phyloP scores from a whole-genome alignment of 192 early-diverging fungal species.

The Borealophlyctis nickersoniae region DNA sequence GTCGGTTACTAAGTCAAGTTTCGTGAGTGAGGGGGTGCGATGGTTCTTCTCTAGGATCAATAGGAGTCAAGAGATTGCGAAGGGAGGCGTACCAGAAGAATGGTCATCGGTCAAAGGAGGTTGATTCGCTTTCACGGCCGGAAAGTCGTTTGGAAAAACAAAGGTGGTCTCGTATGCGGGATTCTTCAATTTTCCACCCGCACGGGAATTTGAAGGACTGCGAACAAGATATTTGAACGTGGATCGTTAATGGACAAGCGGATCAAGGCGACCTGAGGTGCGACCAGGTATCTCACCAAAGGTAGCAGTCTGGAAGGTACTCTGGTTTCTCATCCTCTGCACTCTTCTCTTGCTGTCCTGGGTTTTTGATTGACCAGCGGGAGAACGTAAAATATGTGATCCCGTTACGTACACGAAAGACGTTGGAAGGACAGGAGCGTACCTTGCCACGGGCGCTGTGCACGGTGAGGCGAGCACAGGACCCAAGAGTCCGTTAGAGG shows the following conservation, averaged over 20 bases:
- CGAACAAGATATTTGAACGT: constrained; percentile 24
- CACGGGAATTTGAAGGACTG: constrained; percentile 84
- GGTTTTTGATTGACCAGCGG: constrained; percentile 15
- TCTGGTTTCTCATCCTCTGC: constrained; percentile 41
- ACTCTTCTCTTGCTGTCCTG: constrained; percentile 55
- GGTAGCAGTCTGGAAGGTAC: constrained; percentile 79
- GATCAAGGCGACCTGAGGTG: no score
- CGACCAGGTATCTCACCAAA: constrained; percentile 31
- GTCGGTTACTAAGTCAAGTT: not conserved
- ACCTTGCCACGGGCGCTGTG: constrained; percentile 91
- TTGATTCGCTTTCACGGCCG: constrained; percentile 71
- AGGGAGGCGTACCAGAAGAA: no score
- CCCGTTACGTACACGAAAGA: no score
- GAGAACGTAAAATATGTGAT: not conserved
- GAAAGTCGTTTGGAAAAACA: constrained; percentile 91
- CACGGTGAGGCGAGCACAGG: constrained; percentile 94
- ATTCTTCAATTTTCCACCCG: constrained; percentile 64
- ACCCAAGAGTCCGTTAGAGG: constrained; percentile 92
- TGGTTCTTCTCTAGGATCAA: no score
- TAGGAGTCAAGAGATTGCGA: no score
- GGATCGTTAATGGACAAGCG: not conserved
- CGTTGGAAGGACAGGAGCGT: constrained; percentile 28
- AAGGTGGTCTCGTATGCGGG: constrained; percentile 76
- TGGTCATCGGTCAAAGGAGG: constrained; percentile 32
- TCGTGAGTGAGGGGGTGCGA: not conserved